Percentiles rank a stretch among this genome's conserved stretches.
Conservation (phyloP, 2,329 filamentous ascomycete genomes). For the Furcasterigmium sp. region DNA sequence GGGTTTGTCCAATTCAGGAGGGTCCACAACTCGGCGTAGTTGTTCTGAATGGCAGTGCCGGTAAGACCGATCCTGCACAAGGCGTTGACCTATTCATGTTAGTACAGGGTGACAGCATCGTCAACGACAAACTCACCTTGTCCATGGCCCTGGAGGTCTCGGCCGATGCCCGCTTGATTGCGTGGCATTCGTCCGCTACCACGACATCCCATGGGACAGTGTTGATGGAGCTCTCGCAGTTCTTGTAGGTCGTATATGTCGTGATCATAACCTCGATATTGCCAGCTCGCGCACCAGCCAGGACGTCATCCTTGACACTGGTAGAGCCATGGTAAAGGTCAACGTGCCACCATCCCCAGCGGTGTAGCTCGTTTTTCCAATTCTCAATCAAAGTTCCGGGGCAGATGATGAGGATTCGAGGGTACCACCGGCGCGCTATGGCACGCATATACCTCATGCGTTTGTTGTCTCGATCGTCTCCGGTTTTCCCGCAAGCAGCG, state of each 20-base stretch:
- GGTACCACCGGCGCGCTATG: conserved; percentile 66
- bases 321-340: conserved; percentile 71
- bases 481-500: conserved; percentile 90
- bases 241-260: conserved; percentile 86
- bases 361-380: conserved; percentile 79
- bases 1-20: conserved; percentile 95
- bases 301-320: conserved; percentile 56
- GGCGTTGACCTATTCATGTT: conserved; percentile 59
- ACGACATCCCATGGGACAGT: conserved; percentile 88
- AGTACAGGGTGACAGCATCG: neutral
- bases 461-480: conserved; percentile 78
- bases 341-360: conserved; percentile 95
- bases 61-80: conserved; percentile 90
- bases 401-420: conserved; percentile 77
- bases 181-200: conserved; percentile 90
- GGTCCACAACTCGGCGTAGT: conserved; percentile 95
- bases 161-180: conserved; percentile 73
- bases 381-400: conserved; percentile 85
- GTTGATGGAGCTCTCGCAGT: conserved; percentile 69
- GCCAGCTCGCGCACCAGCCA: conserved; percentile 69
- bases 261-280: conserved; percentile 88
- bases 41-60: conserved; percentile 95
- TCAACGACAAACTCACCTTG: conserved; percentile 29
- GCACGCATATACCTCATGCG: conserved; percentile 82
- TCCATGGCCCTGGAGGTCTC: conserved; percentile 84